Evolutionary conservation across 192 early-diverging fungal genomes (phyloP), one percentile per base, ranked within the genome.

Genomic region (Endogone sp.): DNA sequence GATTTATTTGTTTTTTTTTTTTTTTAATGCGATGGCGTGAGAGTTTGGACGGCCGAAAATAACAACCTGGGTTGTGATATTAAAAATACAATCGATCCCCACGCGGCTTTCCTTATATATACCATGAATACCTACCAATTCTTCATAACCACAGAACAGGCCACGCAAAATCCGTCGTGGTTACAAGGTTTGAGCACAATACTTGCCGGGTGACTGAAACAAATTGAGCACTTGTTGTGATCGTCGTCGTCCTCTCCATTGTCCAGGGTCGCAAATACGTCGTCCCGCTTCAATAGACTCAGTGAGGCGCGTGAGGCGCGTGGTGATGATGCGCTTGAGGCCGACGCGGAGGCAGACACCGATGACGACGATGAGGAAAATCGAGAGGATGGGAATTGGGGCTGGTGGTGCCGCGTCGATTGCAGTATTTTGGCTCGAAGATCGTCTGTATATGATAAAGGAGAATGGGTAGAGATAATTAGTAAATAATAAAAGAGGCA

Each of bases 171-270:
- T 22, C 80, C 82, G 37, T 74, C 73, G 56, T 84, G 82, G 20
- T 78, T 73, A 69, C 82, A 84, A 16, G 82, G 82, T 31, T 78
- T 62, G 22, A 84, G 61, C 0, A 71, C 65, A 67, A 79, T 69
- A 26, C 64, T 71, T 32, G 78, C 74, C n/a, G 80, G 73, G 56
- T 77, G 75, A 16, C 78, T 73, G 74, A 81, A 84, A 54, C 82
- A 84, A 31, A 84, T 80, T 8, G 75, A 77, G 55, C 82, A 84
- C 3, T 79, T 71, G 21, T 62, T 30, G 23, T 56, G 66, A 56
- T 76, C 75, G 61, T 62, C 54, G 30, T 76, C 66, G 11, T 65
- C 58, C 23, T 71, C 64, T 8, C 65, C 56, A 20, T 54, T 28
- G 10, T 63, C 62, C 2, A 71, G 21, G 23, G 20, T 58, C 16